These are phyloP conservation scores for Solanum chilense DNA, from an alignment of 257 asterid species.

Conservation along the genomic window DNA sequence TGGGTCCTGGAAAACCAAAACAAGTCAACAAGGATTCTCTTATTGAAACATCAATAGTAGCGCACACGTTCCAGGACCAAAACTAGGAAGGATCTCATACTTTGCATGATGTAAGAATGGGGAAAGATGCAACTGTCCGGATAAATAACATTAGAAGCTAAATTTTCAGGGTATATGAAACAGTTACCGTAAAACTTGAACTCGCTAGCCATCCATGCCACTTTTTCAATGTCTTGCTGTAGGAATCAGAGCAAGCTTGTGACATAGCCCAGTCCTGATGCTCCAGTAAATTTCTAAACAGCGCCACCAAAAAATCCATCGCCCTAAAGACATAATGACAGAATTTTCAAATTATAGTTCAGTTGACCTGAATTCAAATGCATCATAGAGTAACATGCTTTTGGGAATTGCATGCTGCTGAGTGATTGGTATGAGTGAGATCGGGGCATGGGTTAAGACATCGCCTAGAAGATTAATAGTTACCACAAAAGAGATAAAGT, in stretches of 20 bases:
- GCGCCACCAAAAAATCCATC: constrained; percentile 85
- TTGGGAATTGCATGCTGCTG: not conserved
- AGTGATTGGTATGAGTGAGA: not conserved
- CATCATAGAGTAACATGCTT: not conserved
- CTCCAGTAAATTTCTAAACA: constrained; percentile 63
- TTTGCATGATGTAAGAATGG: not conserved
- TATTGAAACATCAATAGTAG: not conserved
- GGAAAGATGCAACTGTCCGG: not conserved
- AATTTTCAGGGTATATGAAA: not conserved
- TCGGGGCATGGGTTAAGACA: not conserved
- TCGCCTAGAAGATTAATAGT: not conserved
- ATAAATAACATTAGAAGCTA: not conserved
- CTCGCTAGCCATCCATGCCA: constrained; percentile 99
- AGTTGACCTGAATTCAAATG: not conserved
- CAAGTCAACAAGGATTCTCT: not conserved
- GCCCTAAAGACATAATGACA: constrained; percentile 44
- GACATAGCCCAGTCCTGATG: constrained; percentile 92
- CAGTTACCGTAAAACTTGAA: constrained; percentile 72
- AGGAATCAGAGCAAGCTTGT: constrained; percentile 81
- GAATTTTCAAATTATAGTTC: not conserved
- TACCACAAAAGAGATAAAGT: not conserved
- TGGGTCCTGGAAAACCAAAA: not conserved
- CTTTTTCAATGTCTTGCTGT: constrained; percentile 68
- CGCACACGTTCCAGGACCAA: not conserved
- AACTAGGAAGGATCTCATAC: not conserved